Evolutionary conservation across 1,139 yeast species (phyloP).

Genomic region (Yamadazyma atlantica): DNA sequence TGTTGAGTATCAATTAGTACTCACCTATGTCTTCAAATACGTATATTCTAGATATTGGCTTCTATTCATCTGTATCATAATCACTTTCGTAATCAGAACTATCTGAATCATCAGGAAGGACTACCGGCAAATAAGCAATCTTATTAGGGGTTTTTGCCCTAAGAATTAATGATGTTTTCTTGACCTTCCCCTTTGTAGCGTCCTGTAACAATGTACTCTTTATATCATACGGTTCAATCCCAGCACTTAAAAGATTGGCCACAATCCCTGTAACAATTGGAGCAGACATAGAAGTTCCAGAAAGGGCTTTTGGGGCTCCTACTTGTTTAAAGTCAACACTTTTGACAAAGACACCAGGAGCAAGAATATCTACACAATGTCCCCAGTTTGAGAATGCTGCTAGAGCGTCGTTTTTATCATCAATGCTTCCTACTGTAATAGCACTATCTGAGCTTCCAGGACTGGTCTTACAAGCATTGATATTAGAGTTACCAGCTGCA

Average conservation of each 20-base stretch:
- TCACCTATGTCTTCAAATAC: too few relatives aligned
- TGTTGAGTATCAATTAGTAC: too few relatives aligned
- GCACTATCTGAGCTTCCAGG: conserved; percentile 77
- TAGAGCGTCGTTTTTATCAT: conserved; percentile 63
- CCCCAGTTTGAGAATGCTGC: conserved; percentile 90
- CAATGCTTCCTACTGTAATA: conserved; percentile 84
- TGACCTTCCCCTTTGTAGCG: conserved; percentile 37
- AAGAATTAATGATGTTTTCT: conserved; percentile 29
- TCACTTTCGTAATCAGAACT: conserved; percentile 14
- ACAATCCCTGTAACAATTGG: conserved; percentile 77
- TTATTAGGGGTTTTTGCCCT: conserved; percentile 38
- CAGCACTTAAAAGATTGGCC: conserved; percentile 62
- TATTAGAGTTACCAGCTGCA: conserved; percentile 84
- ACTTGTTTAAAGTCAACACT: conserved; percentile 38
- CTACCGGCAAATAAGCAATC: conserved; percentile 25
- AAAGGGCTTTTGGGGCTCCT: conserved; percentile 40
- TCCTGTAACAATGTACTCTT: conserved; percentile 36
- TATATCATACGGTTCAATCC: conserved; percentile 45
- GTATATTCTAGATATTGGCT: too few relatives aligned
- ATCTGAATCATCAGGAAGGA: conserved; percentile 12
- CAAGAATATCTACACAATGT: conserved; percentile 77
- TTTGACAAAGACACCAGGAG: conserved; percentile 70
- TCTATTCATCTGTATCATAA: conserved; percentile 5
- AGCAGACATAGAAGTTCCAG: conserved; percentile 90
- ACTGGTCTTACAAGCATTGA: conserved; percentile 74